A percentile compares a stretch with the other conserved stretches of the same genome.
Evolutionary conservation across 1,284 basidiomycete genomes (phyloP).

Genomic region (Tylopilus sp.): DNA sequence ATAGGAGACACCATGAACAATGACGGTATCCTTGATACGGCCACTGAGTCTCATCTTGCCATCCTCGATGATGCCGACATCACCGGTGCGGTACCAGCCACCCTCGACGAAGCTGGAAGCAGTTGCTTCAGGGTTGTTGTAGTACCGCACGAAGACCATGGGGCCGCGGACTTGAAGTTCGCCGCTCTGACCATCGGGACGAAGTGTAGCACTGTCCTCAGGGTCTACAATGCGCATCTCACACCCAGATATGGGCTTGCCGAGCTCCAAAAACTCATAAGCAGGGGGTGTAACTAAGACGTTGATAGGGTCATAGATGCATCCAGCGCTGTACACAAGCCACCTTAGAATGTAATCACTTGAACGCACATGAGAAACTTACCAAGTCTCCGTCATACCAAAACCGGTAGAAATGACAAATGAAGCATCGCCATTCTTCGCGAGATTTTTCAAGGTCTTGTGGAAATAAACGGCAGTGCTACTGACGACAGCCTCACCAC

Average conservation of each 20-base stretch:
- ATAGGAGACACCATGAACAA: conserved; percentile 54
- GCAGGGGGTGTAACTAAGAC: conserved; percentile 19
- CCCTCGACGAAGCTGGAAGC: conserved; percentile 46
- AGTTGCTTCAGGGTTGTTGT: conserved; percentile 48
- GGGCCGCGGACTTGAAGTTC: conserved; percentile 49
- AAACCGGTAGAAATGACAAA: conserved; percentile 52
- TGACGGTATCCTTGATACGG: conserved; percentile 53
- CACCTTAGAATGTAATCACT: not conserved
- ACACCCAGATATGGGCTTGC: conserved; percentile 26
- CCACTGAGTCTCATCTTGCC: conserved; percentile 49
- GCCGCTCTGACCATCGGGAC: conserved; percentile 40
- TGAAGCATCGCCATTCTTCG: conserved; percentile 37
- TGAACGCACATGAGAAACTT: not conserved
- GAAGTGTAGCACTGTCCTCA: conserved; percentile 33
- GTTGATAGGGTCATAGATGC: conserved; percentile 39
- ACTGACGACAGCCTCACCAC: conserved; percentile 53
- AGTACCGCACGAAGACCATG: conserved; percentile 49
- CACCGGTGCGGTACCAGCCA: conserved; percentile 55
- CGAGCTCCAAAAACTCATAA: conserved; percentile 36
- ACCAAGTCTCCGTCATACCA: conserved; percentile 55
- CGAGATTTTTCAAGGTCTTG: conserved; percentile 45
- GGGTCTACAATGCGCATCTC: conserved; percentile 43
- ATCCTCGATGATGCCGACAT: conserved; percentile 46
- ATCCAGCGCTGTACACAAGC: conserved; percentile 41
- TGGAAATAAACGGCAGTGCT: conserved; percentile 50